These are phyloP conservation scores for Calonectria leucothoes DNA, from an alignment of 2,329 filamentous ascomycete species.

Conservation along the genomic window DNA sequence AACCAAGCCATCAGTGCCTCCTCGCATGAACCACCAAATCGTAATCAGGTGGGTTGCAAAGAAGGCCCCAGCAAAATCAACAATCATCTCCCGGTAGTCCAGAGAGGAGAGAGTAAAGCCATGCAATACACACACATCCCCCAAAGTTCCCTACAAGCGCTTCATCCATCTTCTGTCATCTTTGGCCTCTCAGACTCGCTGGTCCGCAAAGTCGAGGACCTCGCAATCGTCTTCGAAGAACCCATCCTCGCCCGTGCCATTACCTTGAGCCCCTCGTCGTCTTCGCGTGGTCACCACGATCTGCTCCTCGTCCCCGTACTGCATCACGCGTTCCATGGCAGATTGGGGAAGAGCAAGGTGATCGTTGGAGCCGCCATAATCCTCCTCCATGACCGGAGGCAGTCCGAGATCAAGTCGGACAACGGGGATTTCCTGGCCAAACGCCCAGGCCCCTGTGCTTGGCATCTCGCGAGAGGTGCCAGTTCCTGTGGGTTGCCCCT, in stretches of 20 bases:
- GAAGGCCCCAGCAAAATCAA: constrained; percentile 28
- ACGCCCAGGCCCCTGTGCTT: constrained; percentile 62
- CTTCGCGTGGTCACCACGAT: constrained; percentile 86
- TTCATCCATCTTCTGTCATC: constrained; percentile 9
- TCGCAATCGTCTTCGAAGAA: constrained; percentile 96
- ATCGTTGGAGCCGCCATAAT: constrained; percentile 63
- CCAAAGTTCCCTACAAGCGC: constrained; percentile 24
- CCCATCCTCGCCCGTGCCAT: constrained; percentile 72
- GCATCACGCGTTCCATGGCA: constrained; percentile 72
- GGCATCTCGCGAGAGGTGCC: constrained; percentile 28
- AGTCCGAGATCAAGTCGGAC: constrained; percentile 66
- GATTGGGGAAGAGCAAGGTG: constrained; percentile 71
- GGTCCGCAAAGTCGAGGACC: constrained; percentile 87
- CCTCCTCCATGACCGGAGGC: constrained; percentile 60
- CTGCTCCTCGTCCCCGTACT: constrained; percentile 75
- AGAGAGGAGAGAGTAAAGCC: constrained; percentile 38
- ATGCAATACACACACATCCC: constrained; percentile 23
- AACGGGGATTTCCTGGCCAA: constrained; percentile 66
- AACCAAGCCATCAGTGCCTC: constrained; percentile 31
- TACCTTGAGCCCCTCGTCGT: constrained; percentile 65
- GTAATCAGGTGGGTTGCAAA: constrained; percentile 25
- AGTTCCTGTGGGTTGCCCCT: constrained; percentile 41
- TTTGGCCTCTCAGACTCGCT: constrained; percentile 63
- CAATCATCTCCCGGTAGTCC: constrained; percentile 23
- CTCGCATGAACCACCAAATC: constrained; percentile 22